phyloP scores from a whole-genome alignment of 1,284 basidiomycete species.

The Ustilago esculenta region DNA sequence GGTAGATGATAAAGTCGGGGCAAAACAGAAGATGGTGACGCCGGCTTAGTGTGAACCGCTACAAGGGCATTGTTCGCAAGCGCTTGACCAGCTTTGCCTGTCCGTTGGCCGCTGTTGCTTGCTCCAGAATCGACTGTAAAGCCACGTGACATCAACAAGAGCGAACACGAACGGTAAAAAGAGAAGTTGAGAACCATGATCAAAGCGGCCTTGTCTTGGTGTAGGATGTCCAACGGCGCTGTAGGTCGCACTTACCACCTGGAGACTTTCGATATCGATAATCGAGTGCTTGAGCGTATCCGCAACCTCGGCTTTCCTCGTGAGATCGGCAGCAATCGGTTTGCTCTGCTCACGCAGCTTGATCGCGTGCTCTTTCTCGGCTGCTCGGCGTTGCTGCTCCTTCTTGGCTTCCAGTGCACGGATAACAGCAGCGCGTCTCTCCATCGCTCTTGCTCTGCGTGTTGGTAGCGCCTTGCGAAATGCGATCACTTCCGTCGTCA shows the following conservation, averaged over 20 bases:
- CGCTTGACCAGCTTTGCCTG: conserved; percentile 47
- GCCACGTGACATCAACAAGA: neutral
- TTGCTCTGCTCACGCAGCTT: conserved; percentile 24
- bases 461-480: conserved; percentile 36
- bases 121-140: conserved; percentile 40
- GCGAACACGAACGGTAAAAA: neutral
- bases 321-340: conserved; percentile 30
- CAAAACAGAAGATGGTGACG: too few relatives aligned
- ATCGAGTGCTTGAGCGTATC: conserved; percentile 40
- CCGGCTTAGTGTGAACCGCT: neutral
- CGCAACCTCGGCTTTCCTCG: conserved; percentile 40
- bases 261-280: conserved; percentile 38
- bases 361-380: conserved; percentile 20
- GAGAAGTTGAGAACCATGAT: neutral
- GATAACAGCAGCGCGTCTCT: conserved; percentile 33
- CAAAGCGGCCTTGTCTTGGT: too few relatives aligned
- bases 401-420: conserved; percentile 38
- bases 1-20: neutral
- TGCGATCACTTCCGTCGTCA: conserved; percentile 43
- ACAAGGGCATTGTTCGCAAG: conserved; percentile 37
- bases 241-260: conserved; percentile 24
- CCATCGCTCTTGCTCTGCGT: conserved; percentile 42
- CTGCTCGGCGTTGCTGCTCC: conserved; percentile 31
- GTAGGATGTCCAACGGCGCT: too few relatives aligned
- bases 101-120: conserved; percentile 44